Conservation (phyloP, 148 eudicot genomes). For the Rhododendron griersonianum region DNA sequence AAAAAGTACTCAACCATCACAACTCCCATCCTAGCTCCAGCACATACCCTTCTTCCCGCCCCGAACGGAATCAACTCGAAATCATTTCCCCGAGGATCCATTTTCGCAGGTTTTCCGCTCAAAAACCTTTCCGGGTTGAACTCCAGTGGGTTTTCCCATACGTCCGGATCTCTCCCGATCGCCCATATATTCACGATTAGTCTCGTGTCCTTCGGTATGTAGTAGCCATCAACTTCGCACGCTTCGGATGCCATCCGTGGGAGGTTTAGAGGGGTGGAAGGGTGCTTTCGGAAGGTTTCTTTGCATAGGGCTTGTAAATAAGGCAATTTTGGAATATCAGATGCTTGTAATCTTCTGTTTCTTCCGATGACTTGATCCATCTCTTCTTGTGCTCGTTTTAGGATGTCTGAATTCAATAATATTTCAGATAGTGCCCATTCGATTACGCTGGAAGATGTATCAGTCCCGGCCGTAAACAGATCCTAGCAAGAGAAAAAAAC, state of each 20-base stretch:
- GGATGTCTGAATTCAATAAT: slow-evolving; percentile 17
- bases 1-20: slow-evolving; percentile 25
- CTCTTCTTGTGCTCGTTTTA: slow-evolving; percentile 20
- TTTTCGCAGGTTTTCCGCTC: background rate
- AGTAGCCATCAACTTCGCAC: slow-evolving; percentile 26
- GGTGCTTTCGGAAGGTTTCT: slow-evolving; percentile 35
- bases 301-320: slow-evolving; percentile 35
- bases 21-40: slow-evolving; percentile 30
- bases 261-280: slow-evolving; percentile 29
- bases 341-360: slow-evolving; percentile 23
- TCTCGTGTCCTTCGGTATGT: slow-evolving; percentile 28
- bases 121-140: slow-evolving; percentile 38
- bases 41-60: slow-evolving; percentile 40
- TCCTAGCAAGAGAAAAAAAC: background rate
- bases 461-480: slow-evolving; percentile 34
- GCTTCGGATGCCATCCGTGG: slow-evolving; percentile 17
- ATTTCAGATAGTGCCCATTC: slow-evolving; percentile 25
- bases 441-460: slow-evolving; percentile 26
- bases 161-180: background rate
- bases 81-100: slow-evolving; percentile 27
- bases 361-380: slow-evolving; percentile 22
- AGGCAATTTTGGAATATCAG: slow-evolving; percentile 30
- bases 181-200: slow-evolving; percentile 39
- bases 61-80: slow-evolving; percentile 41
- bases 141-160: background rate